Base-by-base conservation (phyloP, 75 land plant species). In the Selaginella moellendorffii region DNA sequence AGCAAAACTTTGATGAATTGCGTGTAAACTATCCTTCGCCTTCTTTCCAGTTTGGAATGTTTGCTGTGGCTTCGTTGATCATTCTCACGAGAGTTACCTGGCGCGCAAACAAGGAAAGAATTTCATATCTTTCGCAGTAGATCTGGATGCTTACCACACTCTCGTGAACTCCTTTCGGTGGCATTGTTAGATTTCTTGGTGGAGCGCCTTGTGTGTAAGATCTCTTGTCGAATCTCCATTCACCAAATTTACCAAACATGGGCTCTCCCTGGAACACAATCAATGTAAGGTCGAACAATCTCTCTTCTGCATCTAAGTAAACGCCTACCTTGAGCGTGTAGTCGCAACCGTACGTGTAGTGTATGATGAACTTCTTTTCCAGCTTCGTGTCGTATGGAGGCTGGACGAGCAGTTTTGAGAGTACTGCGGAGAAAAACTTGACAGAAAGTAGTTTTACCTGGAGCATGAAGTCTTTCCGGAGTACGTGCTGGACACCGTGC, bases 181-280 rank as follows among this genome's bases (percentile, higher is more conserved):
- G 59, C 59, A 56, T 56, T 56, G 59, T 56, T 24, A 56, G 24
- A 56, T 56, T 56, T 56, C 59, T 56, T 9, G 59, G 59, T 24
- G 59, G 59, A 8, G 59, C 23, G 5, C 24, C 9, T 19, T 56
- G 17, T 21, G 59, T 56, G 21, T 56, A 56, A 2, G 25, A 21
- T 24, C 59, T 19, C 24, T 56, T 56, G n/a, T 56, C 59, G n/a
- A 56, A 56, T 24, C 59, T 8, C 59, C 59, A 56, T 56, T 56
- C 59, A 9, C 59, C 59, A 56, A 8, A 56, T 56, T 56, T 56
- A 21, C 59, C 59, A 56, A 56, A 56, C 59, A 56, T 56, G 8
- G 59, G 59, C 24, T 56, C 24, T 56, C 59, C 59, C 59, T 56
- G 24, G 8, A 19, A 19, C 17, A 21, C 59, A 21, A 56, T 56